phyloP scores from a whole-genome alignment of 192 early-diverging fungal species.

The Podila epigama region DNA sequence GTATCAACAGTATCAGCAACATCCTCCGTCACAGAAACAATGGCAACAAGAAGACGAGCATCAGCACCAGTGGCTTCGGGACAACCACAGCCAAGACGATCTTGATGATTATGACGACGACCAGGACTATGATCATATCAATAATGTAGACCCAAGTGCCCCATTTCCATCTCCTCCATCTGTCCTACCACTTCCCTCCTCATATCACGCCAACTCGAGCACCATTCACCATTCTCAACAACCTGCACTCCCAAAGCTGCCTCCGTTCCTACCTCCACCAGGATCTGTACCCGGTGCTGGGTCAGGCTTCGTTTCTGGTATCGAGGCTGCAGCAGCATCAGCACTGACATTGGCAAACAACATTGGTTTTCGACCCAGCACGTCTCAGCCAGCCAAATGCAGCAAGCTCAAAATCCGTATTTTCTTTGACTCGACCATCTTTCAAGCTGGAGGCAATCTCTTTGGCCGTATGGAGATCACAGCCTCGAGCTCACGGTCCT shows the following conservation, averaged over 20 bases:
- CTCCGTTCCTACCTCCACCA: slow-evolving; percentile 33
- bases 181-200: not conserved
- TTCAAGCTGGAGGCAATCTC: slow-evolving; percentile 63
- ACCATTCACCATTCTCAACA: not conserved
- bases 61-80: too few species aligned
- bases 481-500: slow-evolving; percentile 49
- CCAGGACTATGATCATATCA: slow-evolving; percentile 1
- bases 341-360: slow-evolving; percentile 46
- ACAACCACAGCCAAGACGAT: not conserved
- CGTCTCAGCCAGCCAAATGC: slow-evolving; percentile 62
- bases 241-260: slow-evolving; percentile 11
- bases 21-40: too few species aligned
- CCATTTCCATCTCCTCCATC: not conserved
- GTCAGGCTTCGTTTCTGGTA: slow-evolving; percentile 46
- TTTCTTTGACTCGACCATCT: slow-evolving; percentile 64
- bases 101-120: not conserved
- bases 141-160: not conserved
- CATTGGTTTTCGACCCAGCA: slow-evolving; percentile 62
- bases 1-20: too few species aligned
- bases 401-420: slow-evolving; percentile 67
- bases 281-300: slow-evolving; percentile 32
- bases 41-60: too few species aligned
- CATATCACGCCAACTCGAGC: not conserved
- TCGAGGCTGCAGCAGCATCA: slow-evolving; percentile 39
- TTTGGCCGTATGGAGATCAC: slow-evolving; percentile 63